Percentiles rank a stretch among this genome's conserved stretches.
Conservation (phyloP, 306 rosid species). For the Begonia peltatifolia region DNA sequence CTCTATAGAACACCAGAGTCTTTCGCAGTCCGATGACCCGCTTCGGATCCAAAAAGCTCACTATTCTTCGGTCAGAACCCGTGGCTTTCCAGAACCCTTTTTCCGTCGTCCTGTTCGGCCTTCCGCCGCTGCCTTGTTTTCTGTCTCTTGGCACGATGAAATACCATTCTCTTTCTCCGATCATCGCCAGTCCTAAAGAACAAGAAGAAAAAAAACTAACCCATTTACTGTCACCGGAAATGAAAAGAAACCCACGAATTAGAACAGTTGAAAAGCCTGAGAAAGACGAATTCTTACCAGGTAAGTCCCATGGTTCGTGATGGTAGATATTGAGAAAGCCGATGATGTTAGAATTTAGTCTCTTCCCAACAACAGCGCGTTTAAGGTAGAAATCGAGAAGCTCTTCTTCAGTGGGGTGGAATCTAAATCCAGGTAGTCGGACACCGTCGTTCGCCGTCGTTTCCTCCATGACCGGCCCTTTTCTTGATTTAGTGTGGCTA, state of each 20-base stretch:
- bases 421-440: slow-evolving; percentile 71
- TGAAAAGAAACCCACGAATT: background rate
- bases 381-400: slow-evolving; percentile 80
- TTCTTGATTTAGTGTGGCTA: background rate
- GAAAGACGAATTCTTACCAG: slow-evolving; percentile 27
- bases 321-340: slow-evolving; percentile 71
- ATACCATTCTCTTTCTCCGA: slow-evolving; percentile 95
- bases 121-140: slow-evolving; percentile 67
- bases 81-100: slow-evolving; percentile 96
- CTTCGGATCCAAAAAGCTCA: slow-evolving; percentile 55
- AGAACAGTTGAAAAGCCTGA: background rate
- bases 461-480: background rate
- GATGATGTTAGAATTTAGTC: slow-evolving; percentile 43
- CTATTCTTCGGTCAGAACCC: slow-evolving; percentile 71
- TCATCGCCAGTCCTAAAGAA: slow-evolving; percentile 40
- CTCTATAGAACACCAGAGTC: slow-evolving; percentile 77
- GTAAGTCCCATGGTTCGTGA: slow-evolving; percentile 77
- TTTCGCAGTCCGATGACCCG: slow-evolving; percentile 64
- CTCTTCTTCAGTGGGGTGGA: slow-evolving; percentile 92
- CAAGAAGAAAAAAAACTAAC: background rate
- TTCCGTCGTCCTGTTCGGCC: slow-evolving; percentile 86
- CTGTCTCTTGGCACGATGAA: slow-evolving; percentile 86
- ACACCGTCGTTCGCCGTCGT: background rate
- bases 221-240: too few species aligned
- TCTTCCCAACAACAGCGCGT: slow-evolving; percentile 43